Base-by-base conservation (phyloP, 108 stramenopile species). In the Skeletonema costatum region DNA sequence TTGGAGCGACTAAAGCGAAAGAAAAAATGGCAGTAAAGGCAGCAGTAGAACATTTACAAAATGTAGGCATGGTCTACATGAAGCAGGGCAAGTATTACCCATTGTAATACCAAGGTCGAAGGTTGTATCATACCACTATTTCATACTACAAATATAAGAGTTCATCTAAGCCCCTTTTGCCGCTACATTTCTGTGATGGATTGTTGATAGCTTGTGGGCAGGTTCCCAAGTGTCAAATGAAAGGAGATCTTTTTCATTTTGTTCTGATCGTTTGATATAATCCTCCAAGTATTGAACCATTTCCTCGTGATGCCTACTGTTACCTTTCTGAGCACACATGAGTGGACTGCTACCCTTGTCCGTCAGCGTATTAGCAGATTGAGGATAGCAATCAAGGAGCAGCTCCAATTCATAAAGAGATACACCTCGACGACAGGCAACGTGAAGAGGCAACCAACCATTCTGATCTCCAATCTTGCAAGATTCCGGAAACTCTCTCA, bases 331-430 rank as follows among this genome's bases (percentile, higher is more conserved):
- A 10, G 87, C 76, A 71, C 89, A 90, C 64, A 85, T 80, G 56
- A 82, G 66, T 29, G 86, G 78, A 14, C 86, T 85, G 5, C 85
- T 86, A 36, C 90, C 88, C 71, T 89, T 91, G 25, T 86, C 79
- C 6, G 91, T 92, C 59, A 62, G 32, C 75, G 86, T 76, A 25
- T 89, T 64, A 13, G 76, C 78, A 10, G 58, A 38, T 46, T 53
- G 64, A 32, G 67, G 66, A 63, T 65, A 71, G 32, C 73, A 65
- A 50, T 60, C 25, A 30, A 73, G 66, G 1, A 78, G 38, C 11
- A 50, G n/a, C 65, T 51, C n/a, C 58, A 68, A 29, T 33, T 70
- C 42, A 51, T 53, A 21, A 4, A 74, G 33, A 13, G 61, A n/a
- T 11, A 64, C 31, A 25, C 77, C 82, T 35, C 66, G 29, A 42